Evolutionary conservation across 305 asterid species (phyloP), one percentile per base, ranked within the genome.

Genomic region (Withania somnifera): DNA sequence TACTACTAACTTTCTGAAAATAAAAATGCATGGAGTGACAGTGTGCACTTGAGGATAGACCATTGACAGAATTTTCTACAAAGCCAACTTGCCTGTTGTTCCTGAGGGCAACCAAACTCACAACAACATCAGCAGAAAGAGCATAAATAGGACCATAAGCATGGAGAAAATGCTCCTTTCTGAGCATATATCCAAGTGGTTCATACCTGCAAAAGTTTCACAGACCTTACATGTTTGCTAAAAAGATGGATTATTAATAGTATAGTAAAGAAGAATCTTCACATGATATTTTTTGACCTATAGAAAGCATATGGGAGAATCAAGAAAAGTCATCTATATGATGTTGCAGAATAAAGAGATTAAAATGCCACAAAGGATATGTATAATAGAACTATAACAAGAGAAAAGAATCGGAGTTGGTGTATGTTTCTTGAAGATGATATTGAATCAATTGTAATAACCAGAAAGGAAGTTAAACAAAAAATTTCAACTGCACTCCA

Each of bases 131-230:
- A 6, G 93, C 96, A 51, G 98, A 94, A 82, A 97, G 94, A 84
- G 98, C 99, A 91, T 97, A 94, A 75, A 97, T 90, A 81, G 99
- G 99, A 68, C 98, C 99, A 76, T 97, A 97, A 52, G 98, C 99
- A 61, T 97, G 98, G 79, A 97, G 93, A 87, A 97, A 97, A 82
- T 97, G 95, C 87, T 97, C 99, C 89, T 88, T 91, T 82, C 99
- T 98, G 20, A 97, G 93, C 90, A 97, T 85, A 90, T 86, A 64
- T 6, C 93, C 86, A 79, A 93, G 89, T 56, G 99, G 98, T 84
- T 97, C 99, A 82, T 91, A 94, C 99, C 99, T 96, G 97, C 86
- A 90, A 19, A 66, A 79, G 82, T 53, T 64, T 42, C 85, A 75
- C 45, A 67, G 79, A 73, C 42, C 22, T 7, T 71, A 73, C 26